Evolutionary conservation across 2,329 filamentous ascomycete genomes (phyloP).

Genomic region (Exophiala phaeomuriformis): DNA sequence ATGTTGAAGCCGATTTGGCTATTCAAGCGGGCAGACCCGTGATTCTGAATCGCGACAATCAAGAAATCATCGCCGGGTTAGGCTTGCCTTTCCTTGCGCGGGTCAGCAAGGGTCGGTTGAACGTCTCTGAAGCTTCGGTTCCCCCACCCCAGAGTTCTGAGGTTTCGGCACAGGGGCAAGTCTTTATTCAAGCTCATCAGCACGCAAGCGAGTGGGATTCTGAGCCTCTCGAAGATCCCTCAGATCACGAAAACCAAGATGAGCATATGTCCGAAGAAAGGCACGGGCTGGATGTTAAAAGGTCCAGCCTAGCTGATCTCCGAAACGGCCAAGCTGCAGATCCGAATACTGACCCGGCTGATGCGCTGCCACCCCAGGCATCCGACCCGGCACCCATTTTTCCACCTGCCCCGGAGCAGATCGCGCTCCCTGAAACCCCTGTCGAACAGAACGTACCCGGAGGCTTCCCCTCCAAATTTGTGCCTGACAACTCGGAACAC

Average conservation of each 20-base stretch:
- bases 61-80: slow-evolving; percentile 8
- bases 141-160: slow-evolving; percentile 10
- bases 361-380: too few relatives aligned
- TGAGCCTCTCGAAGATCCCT: slow-evolving; percentile 2
- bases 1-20: slow-evolving; percentile 4
- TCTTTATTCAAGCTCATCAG: slow-evolving; percentile 15
- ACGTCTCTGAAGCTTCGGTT: slow-evolving; percentile 20
- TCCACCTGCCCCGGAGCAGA: not conserved
- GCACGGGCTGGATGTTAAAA: not conserved
- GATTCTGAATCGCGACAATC: slow-evolving; percentile 1
- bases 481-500: not conserved
- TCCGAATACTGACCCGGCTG: too few relatives aligned
- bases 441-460: not conserved
- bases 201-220: slow-evolving; percentile 1
- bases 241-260: not conserved
- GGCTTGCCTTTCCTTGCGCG: slow-evolving; percentile 13
- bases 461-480: not conserved
- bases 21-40: not conserved
- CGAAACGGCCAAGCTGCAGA: too few relatives aligned
- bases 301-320: too few relatives aligned
- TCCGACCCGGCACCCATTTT: too few relatives aligned
- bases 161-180: slow-evolving; percentile 14
- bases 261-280: not conserved
- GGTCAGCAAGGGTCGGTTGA: slow-evolving; percentile 16
- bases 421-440: not conserved